Evolutionary conservation across 805 yeast species (phyloP), one percentile per base, ranked within the genome.

Genomic region (Candida vaughaniae): DNA sequence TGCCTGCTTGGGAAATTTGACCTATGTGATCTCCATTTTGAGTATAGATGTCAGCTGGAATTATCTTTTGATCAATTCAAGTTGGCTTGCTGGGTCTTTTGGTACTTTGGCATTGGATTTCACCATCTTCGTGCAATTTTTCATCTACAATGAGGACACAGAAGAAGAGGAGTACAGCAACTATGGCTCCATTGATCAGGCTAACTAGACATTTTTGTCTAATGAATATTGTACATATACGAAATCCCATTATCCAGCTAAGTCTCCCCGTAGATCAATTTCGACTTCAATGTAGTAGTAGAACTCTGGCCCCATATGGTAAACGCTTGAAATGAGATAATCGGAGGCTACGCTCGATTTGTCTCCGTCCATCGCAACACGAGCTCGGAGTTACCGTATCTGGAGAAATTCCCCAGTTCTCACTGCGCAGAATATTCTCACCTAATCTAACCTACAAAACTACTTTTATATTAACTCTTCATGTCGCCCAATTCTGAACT

Each of bases 1-100:
- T 71, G 98, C 99, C 15, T 89, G 96, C 58, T 66, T 91, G 39
- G 99, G 99, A 31, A 93, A 91, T 58, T 68, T 86, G 53, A 87
- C 96, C 1, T 93, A 89, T 51, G 96, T 93, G 27, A 74, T 86
- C 10, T 84, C 95, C 8, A 91, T 91, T 36, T 66, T 91, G 33
- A 77, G 85, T 30, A 82, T 85, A 28, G 86, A 88, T 46, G 67
- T 81, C 32, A 81, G 87, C 36, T 68, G 71, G 52, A 71, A 78
- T 43, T 91, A 88, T 48, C 55, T 91, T 22, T 55, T 85, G 46
- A 81, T 93, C 33, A 95, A 93, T 59, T 78, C 91, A 2, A 82
- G 95, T 16, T 91, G 99, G 99, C 69, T 91, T 39, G 79, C 89
- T 4, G 99, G 99, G 1, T 81, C 95, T 19, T 69, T 84, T 31